phyloP scores from a whole-genome alignment of 805 yeast genomes.

The Yarrowia divulgata region DNA sequence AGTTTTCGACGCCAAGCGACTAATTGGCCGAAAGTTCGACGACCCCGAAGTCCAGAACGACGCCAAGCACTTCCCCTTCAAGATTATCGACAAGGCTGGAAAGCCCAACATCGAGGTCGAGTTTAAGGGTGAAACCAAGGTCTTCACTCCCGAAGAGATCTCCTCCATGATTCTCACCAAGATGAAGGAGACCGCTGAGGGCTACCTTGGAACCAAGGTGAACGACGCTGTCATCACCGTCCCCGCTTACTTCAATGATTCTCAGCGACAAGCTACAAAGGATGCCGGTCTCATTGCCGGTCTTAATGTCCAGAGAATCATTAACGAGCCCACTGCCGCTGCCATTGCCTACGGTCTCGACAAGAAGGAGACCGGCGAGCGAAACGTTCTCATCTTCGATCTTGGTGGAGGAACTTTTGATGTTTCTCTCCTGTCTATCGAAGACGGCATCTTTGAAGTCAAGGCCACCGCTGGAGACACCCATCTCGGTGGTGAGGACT shows the following conservation, averaged over 20 bases:
- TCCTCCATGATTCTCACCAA: conserved; percentile 13
- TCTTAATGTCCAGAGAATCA: conserved; percentile 69
- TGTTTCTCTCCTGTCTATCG: conserved; percentile 90
- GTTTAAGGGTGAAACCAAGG: conserved; percentile 10
- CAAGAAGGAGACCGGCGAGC: conserved; percentile 71
- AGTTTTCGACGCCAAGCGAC: conserved; percentile 93
- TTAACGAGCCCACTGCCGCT: conserved; percentile 98
- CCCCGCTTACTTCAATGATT: conserved; percentile 13
- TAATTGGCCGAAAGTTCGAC: conserved; percentile 81
- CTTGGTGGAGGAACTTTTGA: conserved; percentile 68
- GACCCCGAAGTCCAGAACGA: conserved; percentile 15
- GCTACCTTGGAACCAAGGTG: conserved; percentile 12
- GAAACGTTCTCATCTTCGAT: conserved; percentile 80
- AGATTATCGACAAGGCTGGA: conserved; percentile 15
- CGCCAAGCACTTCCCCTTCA: conserved; percentile 16
- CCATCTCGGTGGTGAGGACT: conserved; percentile 58
- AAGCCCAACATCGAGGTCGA: conserved; percentile 17
- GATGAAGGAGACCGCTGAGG: conserved; percentile 16
- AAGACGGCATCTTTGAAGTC: conserved; percentile 96
- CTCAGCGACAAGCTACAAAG: conserved; percentile 10
- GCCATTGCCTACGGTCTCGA: conserved; percentile 97
- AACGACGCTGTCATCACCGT: conserved; percentile 14
- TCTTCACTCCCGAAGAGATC: conserved; percentile 11
- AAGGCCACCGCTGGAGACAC: conserved; percentile 93
- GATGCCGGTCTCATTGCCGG: conserved; percentile 9